These are phyloP conservation scores for Anthostomella pinea DNA, from an alignment of 2,329 filamentous ascomycete genomes.

Conservation along the genomic window DNA sequence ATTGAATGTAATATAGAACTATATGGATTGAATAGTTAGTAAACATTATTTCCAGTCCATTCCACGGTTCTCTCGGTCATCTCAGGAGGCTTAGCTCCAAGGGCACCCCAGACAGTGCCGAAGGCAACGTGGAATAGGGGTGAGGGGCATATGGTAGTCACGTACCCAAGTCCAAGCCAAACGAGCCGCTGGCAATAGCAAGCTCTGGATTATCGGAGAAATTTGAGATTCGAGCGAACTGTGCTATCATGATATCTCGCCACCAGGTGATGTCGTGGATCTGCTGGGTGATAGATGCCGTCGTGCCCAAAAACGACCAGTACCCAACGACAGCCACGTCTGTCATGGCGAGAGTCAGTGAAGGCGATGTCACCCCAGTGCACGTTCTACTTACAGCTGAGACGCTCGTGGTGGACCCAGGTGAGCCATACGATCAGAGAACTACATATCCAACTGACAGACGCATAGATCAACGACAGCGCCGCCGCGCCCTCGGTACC, in stretches of 20 bases:
- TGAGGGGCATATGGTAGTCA: background rate
- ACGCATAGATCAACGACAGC: conserved; percentile 12
- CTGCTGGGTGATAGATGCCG: conserved; percentile 25
- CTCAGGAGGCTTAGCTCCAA: no score
- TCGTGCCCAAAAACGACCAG: conserved; percentile 20
- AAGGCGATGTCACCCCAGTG: background rate
- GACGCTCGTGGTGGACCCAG: conserved; percentile 22
- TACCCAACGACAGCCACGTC: conserved; percentile 25
- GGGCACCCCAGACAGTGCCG: no score
- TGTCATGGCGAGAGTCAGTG: conserved; percentile 4
- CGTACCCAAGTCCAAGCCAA: conserved; percentile 15
- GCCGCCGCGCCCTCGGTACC: conserved; percentile 13
- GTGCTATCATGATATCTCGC: conserved; percentile 14
- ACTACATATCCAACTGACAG: conserved; percentile 12
- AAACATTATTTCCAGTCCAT: no score
- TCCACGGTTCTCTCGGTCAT: no score
- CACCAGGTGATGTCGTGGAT: conserved; percentile 20
- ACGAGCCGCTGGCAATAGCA: conserved; percentile 26
- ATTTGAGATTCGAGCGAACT: conserved; percentile 15
- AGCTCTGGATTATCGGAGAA: conserved; percentile 22
- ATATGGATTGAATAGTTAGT: no score
- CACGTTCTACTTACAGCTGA: conserved; percentile 19
- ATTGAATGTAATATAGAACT: conserved; percentile 27
- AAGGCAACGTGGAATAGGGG: no score
- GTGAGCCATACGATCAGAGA: conserved; percentile 21